A percentile compares a stretch with the other conserved stretches of the same genome.
Evolutionary conservation across 257 asterid species (phyloP).

Genomic region (Solanum appendiculatum): DNA sequence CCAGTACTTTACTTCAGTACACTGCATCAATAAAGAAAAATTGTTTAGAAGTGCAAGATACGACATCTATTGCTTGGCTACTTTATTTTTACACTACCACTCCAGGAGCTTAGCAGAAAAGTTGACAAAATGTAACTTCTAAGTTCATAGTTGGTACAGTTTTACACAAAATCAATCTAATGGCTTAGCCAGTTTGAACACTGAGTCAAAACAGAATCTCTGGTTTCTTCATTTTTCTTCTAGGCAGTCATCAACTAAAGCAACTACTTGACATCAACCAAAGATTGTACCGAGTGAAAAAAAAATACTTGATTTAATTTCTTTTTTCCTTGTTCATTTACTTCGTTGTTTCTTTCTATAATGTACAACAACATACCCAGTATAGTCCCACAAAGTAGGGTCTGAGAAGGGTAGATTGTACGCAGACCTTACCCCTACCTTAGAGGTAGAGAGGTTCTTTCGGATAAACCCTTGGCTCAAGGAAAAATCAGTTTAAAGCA

Average conservation of each 20-base stretch:
- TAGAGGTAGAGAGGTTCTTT: not conserved
- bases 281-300: not conserved
- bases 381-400: too few species aligned
- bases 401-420: too few species aligned
- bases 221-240: not conserved
- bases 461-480: not conserved
- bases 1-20: slow-evolving; percentile 4
- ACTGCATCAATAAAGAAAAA: slow-evolving; percentile 7
- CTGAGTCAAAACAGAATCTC: not conserved
- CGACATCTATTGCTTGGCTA: not conserved
- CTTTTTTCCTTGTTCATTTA: not conserved
- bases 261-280: not conserved
- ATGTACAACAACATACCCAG: too few species aligned
- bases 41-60: not conserved
- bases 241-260: not conserved
- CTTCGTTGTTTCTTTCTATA: not conserved
- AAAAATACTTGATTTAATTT: not conserved
- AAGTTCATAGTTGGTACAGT: not conserved
- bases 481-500: not conserved
- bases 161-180: not conserved
- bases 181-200: not conserved
- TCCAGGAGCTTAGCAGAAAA: not conserved
- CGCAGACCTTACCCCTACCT: not conserved
- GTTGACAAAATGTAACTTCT: not conserved
- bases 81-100: not conserved